Percentiles rank a stretch among this genome's conserved stretches.
Conservation (phyloP, 164 flowering plant species). For the Pachysandra terminalis region DNA sequence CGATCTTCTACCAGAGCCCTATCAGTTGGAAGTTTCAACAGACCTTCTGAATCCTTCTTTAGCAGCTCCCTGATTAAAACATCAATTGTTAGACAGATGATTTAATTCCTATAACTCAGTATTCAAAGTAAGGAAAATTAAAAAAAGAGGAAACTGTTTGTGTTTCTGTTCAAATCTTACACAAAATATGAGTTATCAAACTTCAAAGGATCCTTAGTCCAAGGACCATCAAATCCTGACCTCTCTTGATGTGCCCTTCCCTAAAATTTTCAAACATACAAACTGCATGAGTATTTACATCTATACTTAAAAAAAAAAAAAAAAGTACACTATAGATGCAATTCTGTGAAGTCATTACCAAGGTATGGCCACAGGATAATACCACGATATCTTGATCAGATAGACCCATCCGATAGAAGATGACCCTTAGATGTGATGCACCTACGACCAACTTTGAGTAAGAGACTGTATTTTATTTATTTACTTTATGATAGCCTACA, state of each 20-base stretch:
- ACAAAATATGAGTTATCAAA: slow-evolving; percentile 79
- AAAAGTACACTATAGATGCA: background rate
- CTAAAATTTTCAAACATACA: slow-evolving; percentile 25
- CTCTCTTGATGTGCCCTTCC: slow-evolving; percentile 82
- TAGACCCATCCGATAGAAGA: slow-evolving; percentile 85
- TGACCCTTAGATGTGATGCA: slow-evolving; percentile 61
- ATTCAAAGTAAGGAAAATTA: too few relatives aligned
- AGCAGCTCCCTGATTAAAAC: slow-evolving; percentile 42
- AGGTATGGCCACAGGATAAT: slow-evolving; percentile 88
- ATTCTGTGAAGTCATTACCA: slow-evolving; percentile 36
- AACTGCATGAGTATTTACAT: background rate
- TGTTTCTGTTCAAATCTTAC: slow-evolving; percentile 32
- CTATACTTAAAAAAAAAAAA: background rate
- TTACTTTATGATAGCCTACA: too few relatives aligned
- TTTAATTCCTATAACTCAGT: background rate
- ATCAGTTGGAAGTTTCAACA: slow-evolving; percentile 78
- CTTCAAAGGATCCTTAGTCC: slow-evolving; percentile 73
- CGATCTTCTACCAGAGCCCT: slow-evolving; percentile 66
- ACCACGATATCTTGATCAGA: slow-evolving; percentile 93
- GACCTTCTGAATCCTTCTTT: slow-evolving; percentile 46
- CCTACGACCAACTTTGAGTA: slow-evolving; percentile 30
- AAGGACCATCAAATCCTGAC: slow-evolving; percentile 82
- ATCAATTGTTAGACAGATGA: background rate
- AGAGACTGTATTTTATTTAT: too few relatives aligned
- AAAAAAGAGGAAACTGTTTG: background rate